Base-by-base conservation (phyloP, 768 basidiomycete species). In the Strobilomyces echinocephalus region DNA sequence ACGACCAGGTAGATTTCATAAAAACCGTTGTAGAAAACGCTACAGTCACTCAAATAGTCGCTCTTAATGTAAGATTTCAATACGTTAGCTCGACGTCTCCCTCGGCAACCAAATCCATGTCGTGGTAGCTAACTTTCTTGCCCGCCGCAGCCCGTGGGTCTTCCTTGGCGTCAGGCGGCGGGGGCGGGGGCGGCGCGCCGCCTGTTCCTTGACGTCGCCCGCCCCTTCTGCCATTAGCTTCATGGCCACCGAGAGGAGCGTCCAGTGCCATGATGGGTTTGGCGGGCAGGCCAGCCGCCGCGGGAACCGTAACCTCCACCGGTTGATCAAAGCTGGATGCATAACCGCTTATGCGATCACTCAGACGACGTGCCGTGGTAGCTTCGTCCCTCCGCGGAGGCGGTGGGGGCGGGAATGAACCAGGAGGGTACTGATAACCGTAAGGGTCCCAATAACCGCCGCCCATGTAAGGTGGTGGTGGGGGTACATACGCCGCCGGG, bases 81-180 rank as follows among this genome's bases (percentile, higher is more conserved):
- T 73, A 73, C 30, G 71, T 69, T 63, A 84, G 67, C 65, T 84
- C 83, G 63, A 82, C 80, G 69, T 82, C 85, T 36, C 80, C 86
- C 77, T 89, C 89, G 28, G 91, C 89, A 60, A 92, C 90, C 68
- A 88, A 75, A 74, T 97, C 95, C 85, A 97, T 90, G 72, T 97
- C 95, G 67, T 92, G 86, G 66, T 97, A 97, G 73, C 90, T 93
- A 51, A 97, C 84, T 70, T 90, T 83, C 72, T 85, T 88, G 42
- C 91, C 91, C 33, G 85, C 88, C 31, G 88, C 87, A 28, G 95
- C 91, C 38, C 95, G 78, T 40, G 95, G 95, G 69, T 97, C 95
- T 69, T 93, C 90, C 72, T 90, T 91, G 30, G 85, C 89, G 71
- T 93, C 88, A 50, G 89, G 84, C 12, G 91, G 91, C 15, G 91